These are phyloP conservation scores for Stephanodiscus triporus DNA, from an alignment of 108 stramenopile species.

Conservation along the genomic window DNA sequence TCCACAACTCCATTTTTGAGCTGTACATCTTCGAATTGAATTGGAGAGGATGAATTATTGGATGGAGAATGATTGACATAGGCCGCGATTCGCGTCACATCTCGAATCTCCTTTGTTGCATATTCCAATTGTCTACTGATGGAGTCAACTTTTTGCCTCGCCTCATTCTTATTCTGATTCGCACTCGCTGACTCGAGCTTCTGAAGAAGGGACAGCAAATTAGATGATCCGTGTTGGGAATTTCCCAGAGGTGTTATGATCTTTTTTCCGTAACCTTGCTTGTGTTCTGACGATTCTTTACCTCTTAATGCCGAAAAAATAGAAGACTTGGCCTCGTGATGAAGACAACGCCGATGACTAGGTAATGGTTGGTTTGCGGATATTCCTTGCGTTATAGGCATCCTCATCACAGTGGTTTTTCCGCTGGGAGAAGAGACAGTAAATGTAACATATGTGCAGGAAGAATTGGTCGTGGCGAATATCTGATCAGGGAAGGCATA, in stretches of 20 bases:
- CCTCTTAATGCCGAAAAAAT: neutral
- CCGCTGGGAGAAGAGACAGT: constrained; percentile 4
- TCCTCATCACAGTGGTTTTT: neutral
- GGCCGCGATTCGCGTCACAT: constrained; percentile 13
- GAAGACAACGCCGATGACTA: neutral
- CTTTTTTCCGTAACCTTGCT: neutral
- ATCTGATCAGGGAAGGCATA: constrained; percentile 2
- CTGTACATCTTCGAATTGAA: constrained; percentile 6
- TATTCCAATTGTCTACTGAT: constrained; percentile 9
- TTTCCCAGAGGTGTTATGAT: neutral
- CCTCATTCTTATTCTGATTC: constrained; percentile 4
- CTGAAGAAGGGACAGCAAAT: constrained; percentile 3
- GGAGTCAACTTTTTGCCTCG: neutral
- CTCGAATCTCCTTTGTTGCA: constrained; percentile 29
- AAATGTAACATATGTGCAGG: constrained; percentile 2
- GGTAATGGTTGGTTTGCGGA: neutral
- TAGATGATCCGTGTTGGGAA: neutral
- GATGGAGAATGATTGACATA: constrained; percentile 5
- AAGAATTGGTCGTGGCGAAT: neutral
- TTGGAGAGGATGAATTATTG: constrained; percentile 11
- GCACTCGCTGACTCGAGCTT: constrained; percentile 10
- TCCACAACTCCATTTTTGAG: constrained; percentile 9
- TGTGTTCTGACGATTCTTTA: neutral
- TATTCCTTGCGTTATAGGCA: neutral
- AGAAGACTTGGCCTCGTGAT: neutral